A percentile compares a stretch with the other conserved stretches of the same genome.
phyloP scores from a whole-genome alignment of 139 green algal genomes.

The Limnomonas spitsbergensis region DNA sequence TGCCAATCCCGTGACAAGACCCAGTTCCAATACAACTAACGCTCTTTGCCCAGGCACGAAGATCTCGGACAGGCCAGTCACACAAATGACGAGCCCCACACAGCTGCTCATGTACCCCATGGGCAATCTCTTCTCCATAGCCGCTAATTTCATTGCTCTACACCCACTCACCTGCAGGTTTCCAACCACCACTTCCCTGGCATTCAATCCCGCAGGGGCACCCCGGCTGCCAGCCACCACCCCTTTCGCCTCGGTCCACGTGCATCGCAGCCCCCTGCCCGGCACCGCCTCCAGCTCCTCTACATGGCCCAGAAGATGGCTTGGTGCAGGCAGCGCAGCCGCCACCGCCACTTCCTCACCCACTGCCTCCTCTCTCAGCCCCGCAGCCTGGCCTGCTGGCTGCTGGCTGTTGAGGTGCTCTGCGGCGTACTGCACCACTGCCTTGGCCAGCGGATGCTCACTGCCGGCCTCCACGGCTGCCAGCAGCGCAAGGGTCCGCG shows the following conservation, averaged over 20 bases:
- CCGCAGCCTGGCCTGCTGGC: background rate
- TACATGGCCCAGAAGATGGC: background rate
- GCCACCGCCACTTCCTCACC: too few relatives aligned
- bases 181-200: background rate
- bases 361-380: too few relatives aligned
- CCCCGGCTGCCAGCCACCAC: too few relatives aligned
- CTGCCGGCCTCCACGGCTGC: slow-evolving; percentile 75
- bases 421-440: slow-evolving; percentile 59
- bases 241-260: background rate
- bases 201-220: background rate
- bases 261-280: background rate
- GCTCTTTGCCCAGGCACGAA: too few relatives aligned
- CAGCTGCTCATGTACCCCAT: too few relatives aligned
- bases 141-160: too few relatives aligned
- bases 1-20: too few relatives aligned
- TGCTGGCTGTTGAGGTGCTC: background rate
- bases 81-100: too few relatives aligned
- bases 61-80: too few relatives aligned
- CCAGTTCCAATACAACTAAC: too few relatives aligned
- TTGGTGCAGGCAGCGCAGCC: too few relatives aligned
- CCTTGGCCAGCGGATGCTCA: slow-evolving; percentile 87
- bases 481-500: slow-evolving; percentile 13
- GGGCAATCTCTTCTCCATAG: too few relatives aligned
- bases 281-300: slow-evolving; percentile 16
- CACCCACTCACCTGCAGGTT: slow-evolving; percentile 3